Evolutionary conservation across 495 filamentous ascomycete species (phyloP).

Genomic region (Parmelia sp.): DNA sequence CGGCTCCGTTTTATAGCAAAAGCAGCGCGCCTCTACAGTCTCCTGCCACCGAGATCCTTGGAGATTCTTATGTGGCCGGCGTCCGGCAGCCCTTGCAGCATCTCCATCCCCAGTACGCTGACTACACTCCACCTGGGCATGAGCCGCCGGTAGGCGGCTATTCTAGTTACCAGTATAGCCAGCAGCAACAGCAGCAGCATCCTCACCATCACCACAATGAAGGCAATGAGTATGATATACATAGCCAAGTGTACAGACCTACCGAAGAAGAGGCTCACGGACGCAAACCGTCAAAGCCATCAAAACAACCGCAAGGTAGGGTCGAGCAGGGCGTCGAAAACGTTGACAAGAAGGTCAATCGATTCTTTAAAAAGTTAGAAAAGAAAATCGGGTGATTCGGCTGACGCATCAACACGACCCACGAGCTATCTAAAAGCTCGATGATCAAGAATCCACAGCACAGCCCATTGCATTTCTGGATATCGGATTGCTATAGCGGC

Average conservation of each 20-base stretch:
- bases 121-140: conserved; percentile 29
- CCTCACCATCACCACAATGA: conserved; percentile 31
- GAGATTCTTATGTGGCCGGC: conserved; percentile 24
- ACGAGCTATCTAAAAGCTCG: not conserved
- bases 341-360: conserved; percentile 70
- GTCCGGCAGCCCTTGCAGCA: conserved; percentile 29
- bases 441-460: not conserved
- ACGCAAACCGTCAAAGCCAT: conserved; percentile 46
- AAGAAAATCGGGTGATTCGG: conserved; percentile 58
- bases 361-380: conserved; percentile 83
- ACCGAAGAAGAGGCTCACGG: conserved; percentile 57
- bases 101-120: conserved; percentile 30
- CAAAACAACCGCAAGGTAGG: conserved; percentile 44
- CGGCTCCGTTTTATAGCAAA: conserved; percentile 38
- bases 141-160: conserved; percentile 42
- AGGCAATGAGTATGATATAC: conserved; percentile 56
- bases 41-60: conserved; percentile 26
- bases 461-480: not conserved
- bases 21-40: conserved; percentile 22
- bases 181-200: conserved; percentile 34
- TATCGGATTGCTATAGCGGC: too few relatives aligned
- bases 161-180: conserved; percentile 51
- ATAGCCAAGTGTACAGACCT: conserved; percentile 72
- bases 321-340: conserved; percentile 62
- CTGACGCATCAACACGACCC: not conserved